phyloP scores from a whole-genome alignment of 192 early-diverging fungal species.

The Mortierella claussenii region DNA sequence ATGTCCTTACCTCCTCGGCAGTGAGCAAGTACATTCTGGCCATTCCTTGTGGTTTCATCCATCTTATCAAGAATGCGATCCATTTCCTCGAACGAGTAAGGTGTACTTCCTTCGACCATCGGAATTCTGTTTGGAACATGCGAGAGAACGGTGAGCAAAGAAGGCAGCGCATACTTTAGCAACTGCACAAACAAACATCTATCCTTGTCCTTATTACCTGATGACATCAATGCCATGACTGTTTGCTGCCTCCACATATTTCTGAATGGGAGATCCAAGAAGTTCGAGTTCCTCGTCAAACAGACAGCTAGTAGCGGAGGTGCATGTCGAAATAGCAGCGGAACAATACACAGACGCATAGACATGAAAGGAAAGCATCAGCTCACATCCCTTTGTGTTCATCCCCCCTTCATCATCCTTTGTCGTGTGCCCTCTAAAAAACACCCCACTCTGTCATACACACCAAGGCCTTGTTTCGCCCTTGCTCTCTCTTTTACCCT shows the following conservation, averaged over 20 bases:
- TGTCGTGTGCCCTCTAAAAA: too few species aligned
- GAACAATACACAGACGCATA: neutral
- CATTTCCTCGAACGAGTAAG: conserved; percentile 66
- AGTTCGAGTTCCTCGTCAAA: conserved; percentile 72
- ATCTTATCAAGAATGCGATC: conserved; percentile 64
- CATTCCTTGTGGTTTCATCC: conserved; percentile 55
- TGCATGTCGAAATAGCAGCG: conserved; percentile 13
- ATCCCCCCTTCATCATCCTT: too few species aligned
- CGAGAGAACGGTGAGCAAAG: too few species aligned
- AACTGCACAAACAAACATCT: too few species aligned
- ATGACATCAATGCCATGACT: conserved; percentile 67
- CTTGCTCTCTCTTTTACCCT: too few species aligned
- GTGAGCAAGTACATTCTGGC: conserved; percentile 71
- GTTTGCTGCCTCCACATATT: conserved; percentile 65
- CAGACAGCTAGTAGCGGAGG: conserved; percentile 67
- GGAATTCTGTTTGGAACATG: conserved; percentile 60
- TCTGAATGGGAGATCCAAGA: conserved; percentile 71
- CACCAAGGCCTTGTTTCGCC: too few species aligned
- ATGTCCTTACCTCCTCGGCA: conserved; percentile 69
- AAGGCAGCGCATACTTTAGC: neutral
- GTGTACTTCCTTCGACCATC: conserved; percentile 75
- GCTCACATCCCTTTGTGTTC: too few species aligned
- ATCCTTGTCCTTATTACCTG: too few species aligned
- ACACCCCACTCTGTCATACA: too few species aligned
- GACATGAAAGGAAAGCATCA: conserved; percentile 1